phyloP scores from a whole-genome alignment of 2,329 filamentous ascomycete species.

The Torrubiella hemipterigena region DNA sequence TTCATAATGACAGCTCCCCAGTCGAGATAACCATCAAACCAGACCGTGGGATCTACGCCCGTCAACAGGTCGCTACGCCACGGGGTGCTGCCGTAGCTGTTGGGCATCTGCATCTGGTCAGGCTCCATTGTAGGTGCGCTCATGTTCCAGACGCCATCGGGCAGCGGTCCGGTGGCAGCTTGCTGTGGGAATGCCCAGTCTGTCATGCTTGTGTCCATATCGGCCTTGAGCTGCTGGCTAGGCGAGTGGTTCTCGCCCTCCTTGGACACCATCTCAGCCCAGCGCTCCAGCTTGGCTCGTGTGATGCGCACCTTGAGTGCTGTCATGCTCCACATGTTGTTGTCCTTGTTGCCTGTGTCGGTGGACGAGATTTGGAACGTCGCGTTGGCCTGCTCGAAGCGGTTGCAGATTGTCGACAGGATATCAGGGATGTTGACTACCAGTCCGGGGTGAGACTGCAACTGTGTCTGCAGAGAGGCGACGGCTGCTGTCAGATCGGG shows the following conservation, averaged over 20 bases:
- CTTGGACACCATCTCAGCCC: conserved; percentile 31
- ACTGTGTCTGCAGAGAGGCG: conserved; percentile 24
- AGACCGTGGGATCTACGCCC: conserved; percentile 20
- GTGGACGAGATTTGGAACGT: conserved; percentile 18
- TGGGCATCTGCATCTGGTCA: conserved; percentile 13
- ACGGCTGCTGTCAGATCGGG: conserved; percentile 27
- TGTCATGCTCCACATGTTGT: conserved; percentile 35
- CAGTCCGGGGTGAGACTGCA: conserved; percentile 31
- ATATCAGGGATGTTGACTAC: conserved; percentile 31
- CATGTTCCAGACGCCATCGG: conserved; percentile 5
- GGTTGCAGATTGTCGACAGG: conserved; percentile 24
- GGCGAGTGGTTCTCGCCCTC: conserved; percentile 15
- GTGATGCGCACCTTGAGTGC: conserved; percentile 34
- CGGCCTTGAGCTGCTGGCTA: conserved; percentile 9
- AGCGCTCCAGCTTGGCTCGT: conserved; percentile 31
- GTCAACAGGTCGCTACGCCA: conserved; percentile 20
- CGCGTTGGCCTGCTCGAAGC: conserved; percentile 30
- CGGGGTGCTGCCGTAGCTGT: conserved; percentile 13
- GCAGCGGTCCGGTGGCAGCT: conserved; percentile 1
- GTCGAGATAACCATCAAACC: conserved; percentile 22
- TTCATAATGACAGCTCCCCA: conserved; percentile 21
- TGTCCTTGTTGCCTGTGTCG: conserved; percentile 22
- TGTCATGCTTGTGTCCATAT: conserved; percentile 10
- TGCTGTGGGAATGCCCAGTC: conserved; percentile 1
- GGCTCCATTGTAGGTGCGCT: conserved; percentile 11